These are phyloP conservation scores for Phytopythium boreale DNA, from an alignment of 352 stramenopile species.

Conservation along the genomic window DNA sequence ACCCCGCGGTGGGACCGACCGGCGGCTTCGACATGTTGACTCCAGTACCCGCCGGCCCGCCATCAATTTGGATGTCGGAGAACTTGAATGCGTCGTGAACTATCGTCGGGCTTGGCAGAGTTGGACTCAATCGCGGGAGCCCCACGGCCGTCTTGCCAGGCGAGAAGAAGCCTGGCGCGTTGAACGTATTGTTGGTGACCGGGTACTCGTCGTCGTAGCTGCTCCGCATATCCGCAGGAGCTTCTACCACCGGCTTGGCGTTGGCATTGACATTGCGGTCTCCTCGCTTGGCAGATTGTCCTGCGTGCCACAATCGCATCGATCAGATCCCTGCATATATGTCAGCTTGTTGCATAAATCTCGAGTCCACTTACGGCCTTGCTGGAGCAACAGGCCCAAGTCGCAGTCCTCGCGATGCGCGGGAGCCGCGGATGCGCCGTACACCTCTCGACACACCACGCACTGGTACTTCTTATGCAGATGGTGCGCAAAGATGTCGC, in stretches of 20 bases:
- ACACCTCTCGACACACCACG: conserved; percentile 43
- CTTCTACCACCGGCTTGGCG: not conserved
- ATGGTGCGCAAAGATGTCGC: conserved; percentile 31
- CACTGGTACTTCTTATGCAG: conserved; percentile 39
- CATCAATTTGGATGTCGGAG: not conserved
- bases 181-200: not conserved
- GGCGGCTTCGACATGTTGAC: not conserved
- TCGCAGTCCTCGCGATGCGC: conserved; percentile 53
- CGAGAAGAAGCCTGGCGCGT: conserved; percentile 3
- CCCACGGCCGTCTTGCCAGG: not conserved
- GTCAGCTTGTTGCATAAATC: not conserved
- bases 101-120: not conserved
- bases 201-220: not conserved
- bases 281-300: conserved; percentile 8
- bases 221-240: not conserved
- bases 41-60: not conserved
- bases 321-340: not conserved
- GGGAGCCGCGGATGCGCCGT: conserved; percentile 25
- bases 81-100: conserved; percentile 4
- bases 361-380: conserved; percentile 23
- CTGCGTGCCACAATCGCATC: conserved; percentile 5
- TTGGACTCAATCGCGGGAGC: not conserved
- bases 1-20: not conserved
- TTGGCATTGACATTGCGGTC: not conserved
- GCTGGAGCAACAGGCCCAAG: conserved; percentile 57